Evolutionary conservation across 2,329 filamentous ascomycete species (phyloP).

Genomic region (Pseudocercospora fijiensis): DNA sequence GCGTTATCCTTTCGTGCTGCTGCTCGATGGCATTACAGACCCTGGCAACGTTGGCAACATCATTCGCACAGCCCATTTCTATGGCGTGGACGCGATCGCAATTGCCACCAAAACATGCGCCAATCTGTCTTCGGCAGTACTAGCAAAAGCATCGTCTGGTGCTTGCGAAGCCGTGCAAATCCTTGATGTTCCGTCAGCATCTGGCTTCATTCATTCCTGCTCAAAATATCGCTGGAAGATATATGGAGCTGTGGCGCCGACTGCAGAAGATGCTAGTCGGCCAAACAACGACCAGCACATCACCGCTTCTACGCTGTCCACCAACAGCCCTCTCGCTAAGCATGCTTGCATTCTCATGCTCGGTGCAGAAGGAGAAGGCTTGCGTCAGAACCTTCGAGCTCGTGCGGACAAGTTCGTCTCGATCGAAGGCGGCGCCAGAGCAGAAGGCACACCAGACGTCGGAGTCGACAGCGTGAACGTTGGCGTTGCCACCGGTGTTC

Average conservation of each 20-base stretch:
- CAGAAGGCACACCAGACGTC: slow-evolving; percentile 43
- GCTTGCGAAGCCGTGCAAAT: slow-evolving; percentile 78
- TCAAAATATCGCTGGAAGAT: slow-evolving; percentile 74
- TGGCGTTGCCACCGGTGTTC: slow-evolving; percentile 76
- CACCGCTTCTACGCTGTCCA: slow-evolving; percentile 23
- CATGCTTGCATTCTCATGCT: slow-evolving; percentile 76
- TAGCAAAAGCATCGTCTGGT: slow-evolving; percentile 84
- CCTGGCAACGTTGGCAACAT: slow-evolving; percentile 89
- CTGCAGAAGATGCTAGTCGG: not conserved
- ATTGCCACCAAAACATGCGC: slow-evolving; percentile 72
- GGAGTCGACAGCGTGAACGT: slow-evolving; percentile 90
- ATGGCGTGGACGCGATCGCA: slow-evolving; percentile 82
- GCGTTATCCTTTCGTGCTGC: slow-evolving; percentile 67
- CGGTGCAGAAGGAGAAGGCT: slow-evolving; percentile 75
- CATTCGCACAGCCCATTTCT: slow-evolving; percentile 80
- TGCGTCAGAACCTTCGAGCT: slow-evolving; percentile 63
- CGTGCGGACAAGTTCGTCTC: slow-evolving; percentile 64
- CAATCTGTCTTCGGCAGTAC: slow-evolving; percentile 70
- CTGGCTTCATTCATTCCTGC: slow-evolving; percentile 68
- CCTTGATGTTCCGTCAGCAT: slow-evolving; percentile 66
- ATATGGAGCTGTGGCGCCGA: slow-evolving; percentile 67
- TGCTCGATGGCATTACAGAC: slow-evolving; percentile 73
- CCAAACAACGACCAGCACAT: slow-evolving; percentile 11
- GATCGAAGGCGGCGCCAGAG: slow-evolving; percentile 48
- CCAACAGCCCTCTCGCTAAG: slow-evolving; percentile 29